phyloP scores from a whole-genome alignment of 1,139 yeast species.

The Suhomyces chickasaworum region DNA sequence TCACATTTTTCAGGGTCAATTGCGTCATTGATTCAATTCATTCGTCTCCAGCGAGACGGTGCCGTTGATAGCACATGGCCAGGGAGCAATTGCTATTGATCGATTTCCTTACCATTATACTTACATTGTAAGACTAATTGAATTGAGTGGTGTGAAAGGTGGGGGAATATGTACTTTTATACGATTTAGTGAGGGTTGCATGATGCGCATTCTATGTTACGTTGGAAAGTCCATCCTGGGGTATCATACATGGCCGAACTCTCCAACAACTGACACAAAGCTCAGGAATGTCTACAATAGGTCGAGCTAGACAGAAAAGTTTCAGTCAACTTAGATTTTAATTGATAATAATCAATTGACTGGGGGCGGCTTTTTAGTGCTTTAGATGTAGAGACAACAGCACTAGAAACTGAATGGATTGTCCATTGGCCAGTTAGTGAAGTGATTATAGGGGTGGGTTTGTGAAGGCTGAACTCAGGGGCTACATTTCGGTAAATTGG shows the following conservation, averaged over 20 bases:
- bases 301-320: background rate
- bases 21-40: no score
- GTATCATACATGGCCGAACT: background rate
- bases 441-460: background rate
- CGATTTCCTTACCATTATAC: background rate
- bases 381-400: no score
- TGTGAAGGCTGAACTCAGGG: background rate
- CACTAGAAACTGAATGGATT: no score
- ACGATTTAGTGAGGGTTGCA: background rate
- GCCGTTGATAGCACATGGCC: no score
- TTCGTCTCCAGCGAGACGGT: no score
- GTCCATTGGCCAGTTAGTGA: no score
- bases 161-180: background rate
- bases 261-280: background rate
- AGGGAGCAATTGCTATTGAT: background rate
- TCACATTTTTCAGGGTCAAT: background rate
- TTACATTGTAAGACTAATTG: background rate
- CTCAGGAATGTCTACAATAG: background rate
- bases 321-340: no score
- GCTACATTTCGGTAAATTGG: background rate
- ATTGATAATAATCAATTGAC: no score
- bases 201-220: constrained; percentile 1
- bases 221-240: background rate
- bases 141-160: background rate
- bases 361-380: no score